These are phyloP conservation scores for Collariella sp. DNA, from an alignment of 495 filamentous ascomycete species.

Conservation along the genomic window DNA sequence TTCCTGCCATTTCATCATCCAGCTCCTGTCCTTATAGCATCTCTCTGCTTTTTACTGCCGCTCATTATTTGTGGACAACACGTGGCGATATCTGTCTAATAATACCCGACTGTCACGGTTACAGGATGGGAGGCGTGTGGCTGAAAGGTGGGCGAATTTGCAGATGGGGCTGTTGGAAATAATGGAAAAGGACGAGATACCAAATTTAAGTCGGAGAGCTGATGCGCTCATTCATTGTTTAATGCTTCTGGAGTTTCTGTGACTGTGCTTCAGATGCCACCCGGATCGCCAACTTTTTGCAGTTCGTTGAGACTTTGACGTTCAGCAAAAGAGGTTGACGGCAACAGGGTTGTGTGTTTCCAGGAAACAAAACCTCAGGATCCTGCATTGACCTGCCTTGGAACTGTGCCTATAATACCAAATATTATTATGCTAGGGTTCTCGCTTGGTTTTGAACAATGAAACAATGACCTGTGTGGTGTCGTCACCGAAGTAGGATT, in stretches of 20 bases:
- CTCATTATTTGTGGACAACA: neutral
- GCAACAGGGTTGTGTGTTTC: neutral
- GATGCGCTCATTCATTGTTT: too few relatives aligned
- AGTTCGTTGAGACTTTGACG: too few relatives aligned
- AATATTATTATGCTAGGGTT: neutral
- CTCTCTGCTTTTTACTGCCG: neutral
- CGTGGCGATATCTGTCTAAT: neutral
- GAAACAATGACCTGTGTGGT: neutral
- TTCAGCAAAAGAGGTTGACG: neutral
- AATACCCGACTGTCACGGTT: neutral
- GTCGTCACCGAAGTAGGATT: too few relatives aligned
- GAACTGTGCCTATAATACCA: neutral
- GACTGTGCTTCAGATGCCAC: too few relatives aligned
- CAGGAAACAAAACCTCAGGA: neutral
- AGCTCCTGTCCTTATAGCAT: neutral
- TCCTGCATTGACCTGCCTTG: neutral
- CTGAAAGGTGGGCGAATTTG: too few relatives aligned
- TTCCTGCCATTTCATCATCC: neutral
- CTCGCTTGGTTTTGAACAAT: neutral
- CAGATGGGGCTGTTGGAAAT: too few relatives aligned
- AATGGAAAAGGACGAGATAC: too few relatives aligned
- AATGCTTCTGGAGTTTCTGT: too few relatives aligned
- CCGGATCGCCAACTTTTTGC: too few relatives aligned
- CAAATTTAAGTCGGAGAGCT: too few relatives aligned
- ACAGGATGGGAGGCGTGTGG: too few relatives aligned